Evolutionary conservation across 2,329 filamentous ascomycete species (phyloP), one percentile per base, ranked within the genome.

Genomic region (Aspergillus bombycis): DNA sequence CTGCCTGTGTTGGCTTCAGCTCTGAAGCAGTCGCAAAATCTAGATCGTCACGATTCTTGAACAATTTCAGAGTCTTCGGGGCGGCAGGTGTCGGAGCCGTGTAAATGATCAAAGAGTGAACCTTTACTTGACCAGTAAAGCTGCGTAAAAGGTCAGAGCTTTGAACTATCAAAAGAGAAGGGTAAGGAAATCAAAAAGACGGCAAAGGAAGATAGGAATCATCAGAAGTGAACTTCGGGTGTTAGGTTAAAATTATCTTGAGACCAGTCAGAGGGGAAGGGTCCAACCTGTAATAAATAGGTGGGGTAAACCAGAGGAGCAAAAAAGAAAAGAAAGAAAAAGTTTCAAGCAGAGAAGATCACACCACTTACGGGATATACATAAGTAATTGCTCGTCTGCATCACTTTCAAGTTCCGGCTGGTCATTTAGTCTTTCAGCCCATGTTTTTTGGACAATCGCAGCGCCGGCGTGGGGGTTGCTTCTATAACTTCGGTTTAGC

Each of bases 381-480:
- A 99, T 92, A 61, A 99, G 82, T n/a, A 99, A 79, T 81, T 99
- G 93, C 82, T 97, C 93, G 76, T 98, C 95, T 0, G 90, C 89
- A 75, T 96, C 92, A 74, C 93, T 97, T 72, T 86, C 87, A 34
- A 99, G 84, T 79, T 96, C 91, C 0, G 93, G 92, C 70, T 88
- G 81, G 3, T 85, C 77, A 19, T 87, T 78, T 64, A 97, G 78
- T 61, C 95, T 84, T 79, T 98, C 90, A 7, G 86, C 86, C 94
- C 94, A 99, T 61, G 93, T 92, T 84, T 99, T 99, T 80, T 93
- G 89, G 41, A 96, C 87, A 34, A 98, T 86, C 1, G 86, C 87
- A 69, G 87, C 86, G 21, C 94, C 95, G 0, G 89, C 86, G 63
- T 89, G 9, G 88, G 81, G 16, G 80, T 77, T 12, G 88, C 83